A percentile compares a stretch with the other conserved stretches of the same genome.
Conservation (phyloP, 2,329 filamentous ascomycete genomes). For the Epichloe brachyelytri region DNA sequence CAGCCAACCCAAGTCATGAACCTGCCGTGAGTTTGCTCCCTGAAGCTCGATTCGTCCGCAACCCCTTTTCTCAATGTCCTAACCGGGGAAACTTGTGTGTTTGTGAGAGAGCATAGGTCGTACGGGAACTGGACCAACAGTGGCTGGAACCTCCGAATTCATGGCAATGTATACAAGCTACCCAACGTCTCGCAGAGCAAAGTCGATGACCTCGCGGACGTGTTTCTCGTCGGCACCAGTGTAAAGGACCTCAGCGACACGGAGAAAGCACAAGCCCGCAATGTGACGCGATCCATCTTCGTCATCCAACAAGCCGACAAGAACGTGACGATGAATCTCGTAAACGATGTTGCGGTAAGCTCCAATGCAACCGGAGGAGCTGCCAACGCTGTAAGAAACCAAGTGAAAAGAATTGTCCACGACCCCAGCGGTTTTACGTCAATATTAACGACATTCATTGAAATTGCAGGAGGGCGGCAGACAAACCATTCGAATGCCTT, state of each 20-base stretch:
- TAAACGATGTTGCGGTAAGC: conserved; percentile 28
- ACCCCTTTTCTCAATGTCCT: not conserved
- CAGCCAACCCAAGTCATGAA: conserved; percentile 60
- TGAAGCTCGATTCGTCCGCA: not conserved
- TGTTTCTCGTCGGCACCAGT: conserved; percentile 54
- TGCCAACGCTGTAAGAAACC: conserved; percentile 24
- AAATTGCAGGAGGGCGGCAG: conserved; percentile 35
- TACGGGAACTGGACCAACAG: conserved; percentile 70
- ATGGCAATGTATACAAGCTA: conserved; percentile 72
- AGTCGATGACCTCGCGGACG: conserved; percentile 55
- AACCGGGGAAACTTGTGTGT: not conserved
- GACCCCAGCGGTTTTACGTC: too few species aligned
- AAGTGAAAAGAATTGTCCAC: too few species aligned
- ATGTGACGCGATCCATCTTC: conserved; percentile 60
- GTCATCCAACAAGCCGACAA: conserved; percentile 58
- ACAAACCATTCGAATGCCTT: conserved; percentile 51
- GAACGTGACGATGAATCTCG: conserved; percentile 50
- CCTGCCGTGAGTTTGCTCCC: conserved; percentile 35
- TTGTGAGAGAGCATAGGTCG: conserved; percentile 20
- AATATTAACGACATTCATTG: not conserved
- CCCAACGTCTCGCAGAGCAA: conserved; percentile 53
- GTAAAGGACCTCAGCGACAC: conserved; percentile 44
- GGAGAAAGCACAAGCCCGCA: conserved; percentile 56
- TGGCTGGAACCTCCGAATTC: conserved; percentile 65
- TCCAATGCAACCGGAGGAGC: conserved; percentile 44